Evolutionary conservation across 2,329 filamentous ascomycete species (phyloP), one percentile per base, ranked within the genome.

Genomic region (Paecilomyces sp.): DNA sequence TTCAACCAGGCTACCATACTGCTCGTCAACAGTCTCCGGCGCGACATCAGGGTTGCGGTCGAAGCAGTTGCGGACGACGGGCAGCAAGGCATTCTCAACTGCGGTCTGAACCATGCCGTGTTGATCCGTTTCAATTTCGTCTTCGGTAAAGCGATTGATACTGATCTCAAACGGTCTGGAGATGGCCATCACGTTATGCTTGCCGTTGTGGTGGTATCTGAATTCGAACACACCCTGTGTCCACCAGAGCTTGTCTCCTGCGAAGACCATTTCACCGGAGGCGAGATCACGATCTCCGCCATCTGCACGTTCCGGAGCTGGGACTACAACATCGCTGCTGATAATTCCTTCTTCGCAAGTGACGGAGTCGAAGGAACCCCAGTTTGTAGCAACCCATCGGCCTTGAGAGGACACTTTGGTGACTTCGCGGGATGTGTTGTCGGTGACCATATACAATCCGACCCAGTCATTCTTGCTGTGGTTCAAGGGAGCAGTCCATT

Each of bases 191-290:
- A 96, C 92, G 65, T 89, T 91, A 76, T 99, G 92, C 68, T 89
- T 89, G 59, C 92, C 92, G 66, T 91, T 88, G 75, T 99, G 94
- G 76, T 99, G 94, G 76, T 97, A 97, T 50, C 94, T 87, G 79
- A 99, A 95, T 71, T 99, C 94, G 70, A 96, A 99, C 2, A 95
- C 90, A 58, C 94, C 94, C 62, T 93, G 90, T 0, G 90, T 96
- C 94, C 94, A 99, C 88, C 91, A 99, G 2, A 97, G 83, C 77
- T 96, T 96, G 77, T 97, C 92, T 55, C 94, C 92, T 9, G 87
- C 82, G 71, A 99, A 97, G 12, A 91, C 76, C 69, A 97, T 88
- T 72, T 96, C 91, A 52, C 94, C 94, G 12, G 84, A 82, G 3
- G 91, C 83, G 64, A 87, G 82, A 60, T 89, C 77, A 3, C 82